Conservation (phyloP, 148 eudicot genomes). For the Cornus suecica region DNA sequence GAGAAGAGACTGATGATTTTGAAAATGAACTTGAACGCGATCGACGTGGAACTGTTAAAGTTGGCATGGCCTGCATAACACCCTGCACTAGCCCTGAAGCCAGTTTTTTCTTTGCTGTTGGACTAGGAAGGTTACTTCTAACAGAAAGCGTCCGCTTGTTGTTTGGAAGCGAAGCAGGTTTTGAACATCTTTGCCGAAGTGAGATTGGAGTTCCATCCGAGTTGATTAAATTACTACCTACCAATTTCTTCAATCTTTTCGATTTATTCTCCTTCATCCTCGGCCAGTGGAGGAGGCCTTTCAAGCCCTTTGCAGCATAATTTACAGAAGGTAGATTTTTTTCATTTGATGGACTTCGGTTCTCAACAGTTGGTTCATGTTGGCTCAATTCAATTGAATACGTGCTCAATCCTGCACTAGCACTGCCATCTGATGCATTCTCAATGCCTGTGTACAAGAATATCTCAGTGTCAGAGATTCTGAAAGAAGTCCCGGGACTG, state of each 20-base stretch:
- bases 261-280: conserved; percentile 34
- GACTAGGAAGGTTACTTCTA: conserved; percentile 80
- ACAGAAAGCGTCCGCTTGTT: conserved; percentile 73
- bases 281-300: conserved; percentile 71
- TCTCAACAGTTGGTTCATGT: conserved; percentile 33
- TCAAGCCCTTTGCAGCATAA: conserved; percentile 49
- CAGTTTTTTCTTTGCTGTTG: conserved; percentile 65
- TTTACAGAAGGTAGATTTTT: conserved; percentile 38
- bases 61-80: conserved; percentile 52
- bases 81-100: conserved; percentile 65
- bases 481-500: conserved; percentile 88
- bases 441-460: conserved; percentile 54
- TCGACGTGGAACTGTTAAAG: conserved; percentile 23
- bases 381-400: conserved; percentile 37
- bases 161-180: conserved; percentile 41
- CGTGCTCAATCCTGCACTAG: conserved; percentile 17
- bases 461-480: conserved; percentile 64
- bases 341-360: conserved; percentile 9
- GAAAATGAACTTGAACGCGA: conserved; percentile 66
- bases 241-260: conserved; percentile 27
- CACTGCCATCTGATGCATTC: conserved; percentile 27
- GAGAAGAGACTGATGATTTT: conserved; percentile 54
- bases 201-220: conserved; percentile 54
- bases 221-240: conserved; percentile 26
- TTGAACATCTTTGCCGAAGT: conserved; percentile 61